Percentiles rank a stretch among this genome's conserved stretches.
These are phyloP conservation scores for Coniochaeta ligniaria DNA, from an alignment of 2,329 filamentous ascomycete species.

Conservation along the genomic window DNA sequence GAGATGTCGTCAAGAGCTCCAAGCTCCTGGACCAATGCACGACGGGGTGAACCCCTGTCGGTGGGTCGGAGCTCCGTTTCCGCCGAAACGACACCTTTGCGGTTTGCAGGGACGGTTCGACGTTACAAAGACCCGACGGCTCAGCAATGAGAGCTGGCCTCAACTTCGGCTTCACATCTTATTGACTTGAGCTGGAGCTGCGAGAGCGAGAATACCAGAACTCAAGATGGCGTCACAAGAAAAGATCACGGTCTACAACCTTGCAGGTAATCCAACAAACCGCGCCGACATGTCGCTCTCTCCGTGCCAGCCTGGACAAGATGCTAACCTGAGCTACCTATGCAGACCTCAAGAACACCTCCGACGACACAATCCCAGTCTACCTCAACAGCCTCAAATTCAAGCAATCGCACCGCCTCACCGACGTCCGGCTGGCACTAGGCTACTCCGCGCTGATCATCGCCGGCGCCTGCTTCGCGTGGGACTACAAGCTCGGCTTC, in stretches of 20 bases:
- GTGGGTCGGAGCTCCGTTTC: conserved; percentile 6
- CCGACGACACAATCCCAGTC: conserved; percentile 88
- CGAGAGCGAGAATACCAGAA: conserved; percentile 4
- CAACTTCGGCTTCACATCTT: neutral
- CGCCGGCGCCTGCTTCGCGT: conserved; percentile 76
- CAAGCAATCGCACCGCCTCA: conserved; percentile 70
- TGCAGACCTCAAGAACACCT: conserved; percentile 90
- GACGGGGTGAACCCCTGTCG: conserved; percentile 3
- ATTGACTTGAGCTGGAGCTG: neutral
- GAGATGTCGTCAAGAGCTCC: conserved; percentile 7
- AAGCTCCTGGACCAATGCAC: neutral
- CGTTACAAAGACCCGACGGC: neutral
- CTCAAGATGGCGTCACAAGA: conserved; percentile 36
- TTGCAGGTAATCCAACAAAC: conserved; percentile 43
- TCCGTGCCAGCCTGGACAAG: neutral
- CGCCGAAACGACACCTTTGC: conserved; percentile 7
- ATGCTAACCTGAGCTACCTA: neutral
- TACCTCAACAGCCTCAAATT: conserved; percentile 88
- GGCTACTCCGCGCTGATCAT: conserved; percentile 79
- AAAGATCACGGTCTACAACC: conserved; percentile 60
- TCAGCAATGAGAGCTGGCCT: conserved; percentile 1
- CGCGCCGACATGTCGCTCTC: neutral
- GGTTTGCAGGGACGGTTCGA: neutral
- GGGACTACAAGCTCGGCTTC: conserved; percentile 89
- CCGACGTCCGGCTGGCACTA: conserved; percentile 74